phyloP scores from a whole-genome alignment of 768 basidiomycete genomes.

The Phanerochaete carnosa region DNA sequence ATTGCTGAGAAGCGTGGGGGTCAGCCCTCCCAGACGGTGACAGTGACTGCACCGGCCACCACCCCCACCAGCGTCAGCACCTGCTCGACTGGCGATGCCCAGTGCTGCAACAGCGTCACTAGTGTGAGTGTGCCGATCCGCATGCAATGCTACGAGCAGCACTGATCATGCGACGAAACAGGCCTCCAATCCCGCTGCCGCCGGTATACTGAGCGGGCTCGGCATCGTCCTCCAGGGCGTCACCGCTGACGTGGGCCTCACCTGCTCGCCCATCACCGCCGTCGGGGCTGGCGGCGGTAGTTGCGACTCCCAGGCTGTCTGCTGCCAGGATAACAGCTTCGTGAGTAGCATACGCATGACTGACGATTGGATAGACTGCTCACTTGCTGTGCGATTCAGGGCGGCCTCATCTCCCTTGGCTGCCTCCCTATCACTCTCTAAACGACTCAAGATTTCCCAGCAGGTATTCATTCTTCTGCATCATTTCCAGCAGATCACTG shows the following conservation, averaged over 20 bases:
- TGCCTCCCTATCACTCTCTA: constrained; percentile 13
- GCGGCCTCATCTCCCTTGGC: constrained; percentile 14
- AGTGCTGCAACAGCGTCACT: constrained; percentile 9
- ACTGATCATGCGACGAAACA: background rate
- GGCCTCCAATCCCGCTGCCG: background rate
- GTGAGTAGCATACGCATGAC: background rate
- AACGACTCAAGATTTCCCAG: no score
- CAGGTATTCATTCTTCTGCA: no score
- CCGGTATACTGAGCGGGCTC: constrained; percentile 1
- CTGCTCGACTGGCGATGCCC: constrained; percentile 8
- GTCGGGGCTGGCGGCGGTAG: constrained; percentile 5
- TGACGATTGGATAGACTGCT: background rate
- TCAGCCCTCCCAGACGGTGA: no score
- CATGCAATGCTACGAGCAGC: no score
- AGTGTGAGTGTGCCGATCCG: no score
- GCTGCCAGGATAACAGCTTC: constrained; percentile 15
- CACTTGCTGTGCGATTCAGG: constrained; percentile 1
- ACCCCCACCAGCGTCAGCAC: background rate
- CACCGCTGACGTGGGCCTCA: constrained; percentile 3
- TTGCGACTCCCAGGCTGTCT: constrained; percentile 6
- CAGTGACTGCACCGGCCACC: background rate
- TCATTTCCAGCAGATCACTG: no score
- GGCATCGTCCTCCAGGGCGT: constrained; percentile 8
- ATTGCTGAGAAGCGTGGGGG: background rate
- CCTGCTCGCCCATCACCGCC: constrained; percentile 12